Base-by-base conservation (phyloP, 2,329 filamentous ascomycete genomes). In the Phyllosticta citriasiana region DNA sequence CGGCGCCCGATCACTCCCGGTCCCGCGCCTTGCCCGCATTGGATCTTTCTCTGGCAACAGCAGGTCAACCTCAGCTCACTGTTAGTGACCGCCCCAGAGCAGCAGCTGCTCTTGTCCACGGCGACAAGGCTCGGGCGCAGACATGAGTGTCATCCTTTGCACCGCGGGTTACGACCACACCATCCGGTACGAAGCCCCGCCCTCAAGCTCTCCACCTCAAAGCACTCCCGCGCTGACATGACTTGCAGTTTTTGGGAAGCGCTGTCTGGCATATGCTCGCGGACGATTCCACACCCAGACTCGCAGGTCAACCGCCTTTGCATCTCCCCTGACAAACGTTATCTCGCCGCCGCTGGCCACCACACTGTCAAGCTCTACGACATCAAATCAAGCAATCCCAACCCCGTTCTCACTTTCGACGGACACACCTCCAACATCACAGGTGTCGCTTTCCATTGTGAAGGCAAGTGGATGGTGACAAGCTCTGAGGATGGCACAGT, bases 381-480 rank as follows among this genome's bases (percentile, higher is more conserved):
- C 71, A 96, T 97, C 79, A 96, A 96, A 72, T 96, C 91, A 16
- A 93, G 91, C n/a, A 97, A 97, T 69, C 92, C 94, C 2, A 94
- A 93, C 66, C 88, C 94, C 1, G 82, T 97, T 25, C 84, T 97
- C 70, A 92, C 88, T 22, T 97, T 99, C 70, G 93, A 97, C 72
- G 94, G 94, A 52, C 94, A 99, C 77, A 94, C 90, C 12, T 91
- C 87, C 66, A 99, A 99, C 70, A 88, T 99, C 72, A 99, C 94
- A 0, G 94, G 94, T 53, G 89, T 99, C 55, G 92, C 92, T 10
- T 99, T 99, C 73, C 94, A 99, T 74, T 97, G 93, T 73, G 94
- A 99, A 75, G 92, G 93, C 10, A 99, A 99, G 78, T 99, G 94
- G 94, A 97, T 99, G 89, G 94, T 97, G 19, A 99, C 94, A 9